phyloP scores from a whole-genome alignment of 1,284 basidiomycete species.

The Mycena citricolor region DNA sequence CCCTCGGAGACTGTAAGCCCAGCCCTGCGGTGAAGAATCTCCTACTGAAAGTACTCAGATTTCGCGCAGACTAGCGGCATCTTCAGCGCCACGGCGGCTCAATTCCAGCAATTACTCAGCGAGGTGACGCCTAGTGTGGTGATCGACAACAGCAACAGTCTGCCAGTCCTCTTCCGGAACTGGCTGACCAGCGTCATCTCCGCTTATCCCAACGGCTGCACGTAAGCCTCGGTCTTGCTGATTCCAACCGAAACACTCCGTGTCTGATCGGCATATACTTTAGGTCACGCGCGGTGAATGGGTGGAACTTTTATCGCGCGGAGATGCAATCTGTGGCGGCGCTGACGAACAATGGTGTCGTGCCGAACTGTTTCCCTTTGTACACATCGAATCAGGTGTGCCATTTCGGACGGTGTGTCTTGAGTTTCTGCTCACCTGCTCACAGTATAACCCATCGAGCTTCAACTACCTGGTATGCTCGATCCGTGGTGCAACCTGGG shows the following conservation, averaged over 20 bases:
- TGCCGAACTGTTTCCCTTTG: slow-evolving; percentile 11
- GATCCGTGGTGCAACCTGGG: neutral
- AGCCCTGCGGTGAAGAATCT: too few relatives aligned
- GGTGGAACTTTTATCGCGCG: slow-evolving; percentile 9
- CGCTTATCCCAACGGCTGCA: slow-evolving; percentile 15
- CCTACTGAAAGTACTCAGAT: neutral
- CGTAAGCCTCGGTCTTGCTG: slow-evolving; percentile 11
- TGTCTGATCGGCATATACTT: neutral
- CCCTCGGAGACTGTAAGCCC: slow-evolving; percentile 15
- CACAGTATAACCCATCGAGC: slow-evolving; percentile 14
- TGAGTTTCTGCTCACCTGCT: too few relatives aligned
- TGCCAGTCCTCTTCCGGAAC: slow-evolving; percentile 12
- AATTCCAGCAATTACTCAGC: slow-evolving; percentile 7
- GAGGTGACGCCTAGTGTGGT: slow-evolving; percentile 13
- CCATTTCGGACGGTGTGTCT: neutral
- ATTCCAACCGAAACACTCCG: too few relatives aligned
- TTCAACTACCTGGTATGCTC: slow-evolving; percentile 10
- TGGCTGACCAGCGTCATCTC: slow-evolving; percentile 8
- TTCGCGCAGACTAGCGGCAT: slow-evolving; percentile 2
- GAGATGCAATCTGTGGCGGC: slow-evolving; percentile 6
- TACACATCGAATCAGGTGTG: slow-evolving; percentile 12
- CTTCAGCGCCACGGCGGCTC: slow-evolving; percentile 9
- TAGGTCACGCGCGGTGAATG: slow-evolving; percentile 13
- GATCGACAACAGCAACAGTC: slow-evolving; percentile 1
- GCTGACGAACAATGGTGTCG: slow-evolving; percentile 2